Evolutionary conservation across 1,139 yeast species (phyloP), one percentile per base, ranked within the genome.

Genomic region (Debaryomycetaceae sp.): DNA sequence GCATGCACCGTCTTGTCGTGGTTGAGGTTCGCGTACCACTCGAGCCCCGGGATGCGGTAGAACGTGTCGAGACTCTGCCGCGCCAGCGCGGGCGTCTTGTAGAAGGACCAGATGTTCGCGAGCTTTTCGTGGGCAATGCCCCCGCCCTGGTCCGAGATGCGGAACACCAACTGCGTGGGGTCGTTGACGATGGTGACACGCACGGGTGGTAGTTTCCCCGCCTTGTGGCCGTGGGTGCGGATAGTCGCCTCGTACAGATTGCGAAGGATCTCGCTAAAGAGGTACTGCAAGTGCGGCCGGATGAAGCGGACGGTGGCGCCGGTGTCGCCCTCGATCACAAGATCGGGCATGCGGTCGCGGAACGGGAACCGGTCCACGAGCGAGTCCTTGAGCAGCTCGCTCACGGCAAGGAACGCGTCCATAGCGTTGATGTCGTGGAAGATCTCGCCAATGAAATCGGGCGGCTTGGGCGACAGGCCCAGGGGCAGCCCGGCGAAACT

Each of bases 121-220:
- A 79, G 55, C 25, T 72, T 62, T 22, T 70, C 73, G 29, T 68
- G 68, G 11, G 68, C 61, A 22, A 82, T 58, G 2, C 97, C 98
- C 14, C 96, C 96, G 5, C 95, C 96, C 40, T 73, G 78, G 50
- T 87, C 98, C 4, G 92, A 77, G 29, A 87, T 73, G 30, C 95
- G 65, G 48, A 87, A 79, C 4, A 77, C 60, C 22, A 83, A 77
- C 28, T 77, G 73, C 28, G 74, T 77, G 13, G 70, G 63, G 19
- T 83, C 72, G 39, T 77, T 69, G 2, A 82, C 63, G 13, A 87
- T 70, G 7, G 86, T 73, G 8, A 87, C 80, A 22, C 59, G 62
- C 15, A 87, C 74, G 0, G 94, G 83, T 0, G 85, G 82, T 4
- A 79, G 67, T 29, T 55, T 54, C 23, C 52, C 43, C 8, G 54